Evolutionary conservation across 345 rosid genomes (phyloP), one percentile per base, ranked within the genome.

Genomic region (Acer campestre): DNA sequence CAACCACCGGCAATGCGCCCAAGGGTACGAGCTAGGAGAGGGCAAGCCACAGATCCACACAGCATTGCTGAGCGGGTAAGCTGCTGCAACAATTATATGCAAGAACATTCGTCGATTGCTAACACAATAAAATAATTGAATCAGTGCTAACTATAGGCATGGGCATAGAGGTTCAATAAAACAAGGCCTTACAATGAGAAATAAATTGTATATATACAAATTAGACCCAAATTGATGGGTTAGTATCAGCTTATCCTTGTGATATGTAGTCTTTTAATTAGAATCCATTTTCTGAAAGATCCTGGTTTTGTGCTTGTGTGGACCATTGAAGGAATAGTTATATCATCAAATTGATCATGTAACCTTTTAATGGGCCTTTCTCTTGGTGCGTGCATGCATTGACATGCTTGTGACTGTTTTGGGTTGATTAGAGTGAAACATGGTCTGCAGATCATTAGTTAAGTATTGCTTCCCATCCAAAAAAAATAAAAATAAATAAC

Each of bases 31-130:
- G 99, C 99, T 85, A 89, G 99, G 81, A 87, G 99, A 84, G 99
- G 99, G 66, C 99, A 97, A 74, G 99, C 99, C 76, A 97, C 99
- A 56, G 99, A 97, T 90, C 99, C 99, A 49, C 99, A 97, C 77
- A 97, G 99, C 86, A 97, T 97, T 63, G 99, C 99, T 78, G 99
- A 97, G 80, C 80, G 99, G 86, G 99, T 97, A 90, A 81, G 82
- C 18, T 25, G 42, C 25, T 38, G 6, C 42, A 6, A 23, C 51
- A 55, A 67, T 27, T 62, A 23, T 51, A 49, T 44, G 6, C 18
- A 27, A n/a, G 70, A 61, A 58, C 17, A 53, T 3, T 51, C 31
- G 63, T 53, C 27, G 20, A 31, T 72, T 75, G 61, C 58, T 69
- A 7, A 23, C 31, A 17, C 31, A 18, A 11, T 55, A 20, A 44